phyloP scores from a whole-genome alignment of 495 filamentous ascomycete genomes.

The Daldinia childiae region DNA sequence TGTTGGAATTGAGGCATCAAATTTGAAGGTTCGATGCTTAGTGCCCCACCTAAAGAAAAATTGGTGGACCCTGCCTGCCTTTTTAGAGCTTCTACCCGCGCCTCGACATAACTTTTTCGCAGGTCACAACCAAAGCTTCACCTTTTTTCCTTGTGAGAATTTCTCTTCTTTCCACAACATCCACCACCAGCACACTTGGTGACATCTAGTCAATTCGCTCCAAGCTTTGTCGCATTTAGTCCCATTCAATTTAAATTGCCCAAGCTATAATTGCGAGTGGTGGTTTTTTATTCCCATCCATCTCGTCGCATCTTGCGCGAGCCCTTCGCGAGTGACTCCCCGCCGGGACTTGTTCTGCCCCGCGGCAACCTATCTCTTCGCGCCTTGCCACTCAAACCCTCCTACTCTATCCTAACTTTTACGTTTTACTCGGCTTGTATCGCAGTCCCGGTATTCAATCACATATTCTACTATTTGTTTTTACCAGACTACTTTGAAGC shows the following conservation, averaged over 20 bases:
- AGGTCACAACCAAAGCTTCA: constrained; percentile 2
- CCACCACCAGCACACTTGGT: neutral
- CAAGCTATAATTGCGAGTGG: neutral
- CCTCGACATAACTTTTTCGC: neutral
- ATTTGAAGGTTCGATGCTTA: constrained; percentile 1
- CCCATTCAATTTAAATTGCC: neutral
- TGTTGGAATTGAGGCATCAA: neutral
- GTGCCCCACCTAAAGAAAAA: constrained; percentile 14
- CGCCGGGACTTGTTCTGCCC: constrained; percentile 26
- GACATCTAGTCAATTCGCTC: neutral
- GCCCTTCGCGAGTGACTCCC: constrained; percentile 26
- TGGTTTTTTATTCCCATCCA: neutral
- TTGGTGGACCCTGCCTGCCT: constrained; percentile 4
- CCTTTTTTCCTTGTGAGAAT: constrained; percentile 39
- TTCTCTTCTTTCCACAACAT: constrained; percentile 23
- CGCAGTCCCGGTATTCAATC: neutral
- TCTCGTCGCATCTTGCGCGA: constrained; percentile 10
- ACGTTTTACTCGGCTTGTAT: neutral
- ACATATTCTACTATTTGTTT: neutral
- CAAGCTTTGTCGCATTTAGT: neutral
- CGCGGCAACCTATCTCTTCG: constrained; percentile 16
- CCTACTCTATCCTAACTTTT: neutral
- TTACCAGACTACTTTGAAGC: neutral
- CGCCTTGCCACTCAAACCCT: neutral
- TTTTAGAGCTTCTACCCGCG: constrained; percentile 5